Base-by-base conservation (phyloP, 129 eudicot genomes). In the Flaveria bidentis region DNA sequence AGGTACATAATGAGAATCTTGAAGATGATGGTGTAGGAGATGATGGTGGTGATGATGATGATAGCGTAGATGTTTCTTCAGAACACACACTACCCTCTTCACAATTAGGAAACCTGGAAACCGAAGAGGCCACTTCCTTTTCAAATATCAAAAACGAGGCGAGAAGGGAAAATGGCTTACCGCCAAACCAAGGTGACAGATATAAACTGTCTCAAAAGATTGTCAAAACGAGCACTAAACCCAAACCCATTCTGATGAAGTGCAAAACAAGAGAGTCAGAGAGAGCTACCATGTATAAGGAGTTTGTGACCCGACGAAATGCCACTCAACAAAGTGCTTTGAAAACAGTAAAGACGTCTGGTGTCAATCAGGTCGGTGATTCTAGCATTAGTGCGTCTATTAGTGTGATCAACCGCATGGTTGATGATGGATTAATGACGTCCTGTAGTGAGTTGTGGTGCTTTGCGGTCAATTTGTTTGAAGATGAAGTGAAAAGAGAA, bases 351-450 rank as follows among this genome's bases (percentile, higher is more conserved):
- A 69, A 75, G 72, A 22, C 51, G 4, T 12, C 51, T 17, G 15
- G 9, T 7, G 69, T 18, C 2, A 44, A 10, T 62, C 61, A 75
- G 62, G 58, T n/a, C 9, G 18, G 30, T 75, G 14, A 28, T 47
- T n/a, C 17, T 62, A 47, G 72, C 47, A 18, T 75, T 46, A 9
- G 18, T 8, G 60, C 25, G 11, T 9, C 33, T 9, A 50, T 75
- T 12, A 49, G 58, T 47, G 61, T 75, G 63, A 61, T 75, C 47
- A 75, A 45, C 10, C 28, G 60, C 10, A 75, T 75, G 79, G 71
- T 75, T 4, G 45, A 75, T 16, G 70, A 46, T 0, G 79, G 72
- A 10, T n/a, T 63, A 13, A 63, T 75, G 49, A 49, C 25, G 45
- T 45, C 66, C 10, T 41, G 71, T 18, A 33, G 46, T 18, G 22